Base-by-base conservation (phyloP, 2,329 filamentous ascomycete genomes). In the Ophiocordyceps unilateralis region DNA sequence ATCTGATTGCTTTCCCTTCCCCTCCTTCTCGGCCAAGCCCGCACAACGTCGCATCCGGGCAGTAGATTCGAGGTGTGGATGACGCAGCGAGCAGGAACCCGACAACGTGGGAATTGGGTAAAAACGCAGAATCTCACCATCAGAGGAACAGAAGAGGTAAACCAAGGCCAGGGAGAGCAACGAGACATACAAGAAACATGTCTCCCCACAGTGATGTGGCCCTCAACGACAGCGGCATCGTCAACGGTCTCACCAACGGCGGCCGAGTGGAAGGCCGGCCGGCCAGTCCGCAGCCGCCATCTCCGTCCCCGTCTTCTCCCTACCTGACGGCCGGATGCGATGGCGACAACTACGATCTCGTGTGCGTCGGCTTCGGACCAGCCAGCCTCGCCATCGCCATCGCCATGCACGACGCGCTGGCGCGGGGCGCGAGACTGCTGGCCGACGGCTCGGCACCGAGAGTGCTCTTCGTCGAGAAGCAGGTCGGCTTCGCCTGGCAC, bases 331-430 rank as follows among this genome's bases (percentile, higher is more conserved):
- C 68, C 19, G 26, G 15, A 5, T n/a, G n/a, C 26, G 40, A n/a
- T 22, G 59, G 70, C 43, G 72, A 80, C 48, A 74, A 86, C 26
- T 81, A 88, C 58, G 89, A 96, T 59, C 68, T 96, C 43, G 68
- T 96, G 51, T 94, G 87, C 60, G 77, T 94, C 44, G 89, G 89
- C 21, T 96, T 96, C 57, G 89, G 89, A 8, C 89, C 89, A 19
- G 89, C 89, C 23, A 91, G 86, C 46, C 70, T 96, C 30, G 81
- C 88, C 17, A 82, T 96, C 48, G 89, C 85, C 14, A 81, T 94
- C 44, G 88, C 91, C 21, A 72, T 95, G 37, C 80, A 93, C 59
- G 89, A 96, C 60, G 66, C 76, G n/a, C 62, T 83, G 43, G 72
- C 76, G 56, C 57, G 64, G 38, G 68, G 70, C 40, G 62, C 51